Base-by-base conservation (phyloP, 768 basidiomycete species). In the Phallus indusiatus region DNA sequence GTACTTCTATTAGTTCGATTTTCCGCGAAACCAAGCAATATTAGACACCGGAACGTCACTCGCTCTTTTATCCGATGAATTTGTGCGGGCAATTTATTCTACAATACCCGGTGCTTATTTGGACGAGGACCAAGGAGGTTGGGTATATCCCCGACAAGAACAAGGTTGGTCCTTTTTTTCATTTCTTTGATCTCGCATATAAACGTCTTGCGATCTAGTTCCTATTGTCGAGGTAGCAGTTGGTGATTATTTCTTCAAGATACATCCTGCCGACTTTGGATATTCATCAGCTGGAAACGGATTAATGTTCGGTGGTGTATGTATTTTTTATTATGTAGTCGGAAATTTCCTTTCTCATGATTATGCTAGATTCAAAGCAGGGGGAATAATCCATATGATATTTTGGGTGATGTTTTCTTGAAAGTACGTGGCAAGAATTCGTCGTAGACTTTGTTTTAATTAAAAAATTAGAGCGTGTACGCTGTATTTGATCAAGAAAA, bases 161-260 rank as follows among this genome's bases (percentile, higher is more conserved):
- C 5, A 42, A 42, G 42, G 42, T 42, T 42, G 4, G n/a, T 42
- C 42, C 12, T 10, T 42, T 4, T 5, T 42, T 3, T 10, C 12
- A 14, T 10, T 42, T 10, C 2, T 42, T 42, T 42, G 42, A 12
- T 10, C 12, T 42, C n/a, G 42, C 2, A 4, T 42, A 42, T 14
- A 10, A 42, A 28, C 28, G 28, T 42, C 42, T 42, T n/a, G n/a
- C 12, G n/a, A 42, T 28, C 28, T 28, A 59, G 57, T 73, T 37
- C 72, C 72, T 9, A 65, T 66, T 20, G 55, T 74, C 47, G 61
- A 64, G 50, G 69, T 75, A 60, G 72, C 72, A 10, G 66, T 73
- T 55, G 74, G 74, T 20, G 65, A 68, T 54, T 65, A 59, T 51
- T 61, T 67, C 20, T 75, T 69, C 65, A 70, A 66, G 55, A 62